Conservation (phyloP, 805 yeast genomes). For the Barnettozyma pratensis region DNA sequence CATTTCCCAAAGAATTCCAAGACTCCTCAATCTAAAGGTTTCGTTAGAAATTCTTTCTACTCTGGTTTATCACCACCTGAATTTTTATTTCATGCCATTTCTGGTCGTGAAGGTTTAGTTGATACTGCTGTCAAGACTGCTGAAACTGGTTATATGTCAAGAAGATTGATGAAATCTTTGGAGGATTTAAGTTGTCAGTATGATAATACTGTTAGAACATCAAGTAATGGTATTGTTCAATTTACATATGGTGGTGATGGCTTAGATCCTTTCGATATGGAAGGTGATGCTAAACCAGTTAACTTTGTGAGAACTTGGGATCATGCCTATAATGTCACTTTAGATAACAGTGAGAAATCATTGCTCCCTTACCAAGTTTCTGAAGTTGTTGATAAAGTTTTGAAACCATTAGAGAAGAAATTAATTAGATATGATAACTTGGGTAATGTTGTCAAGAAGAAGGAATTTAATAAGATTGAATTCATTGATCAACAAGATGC, state of each 20-base stretch:
- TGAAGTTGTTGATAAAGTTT: constrained; percentile 46
- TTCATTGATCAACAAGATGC: constrained; percentile 83
- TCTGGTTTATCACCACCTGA: constrained; percentile 96
- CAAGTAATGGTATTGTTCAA: constrained; percentile 94
- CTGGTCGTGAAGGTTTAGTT: constrained; percentile 98
- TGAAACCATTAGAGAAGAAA: constrained; percentile 55
- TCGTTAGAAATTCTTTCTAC: constrained; percentile 91
- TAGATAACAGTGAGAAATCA: constrained; percentile 45
- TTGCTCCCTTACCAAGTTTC: constrained; percentile 68
- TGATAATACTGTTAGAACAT: constrained; percentile 92
- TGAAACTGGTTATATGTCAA: constrained; percentile 97
- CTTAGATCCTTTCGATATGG: constrained; percentile 97
- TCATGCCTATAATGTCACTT: constrained; percentile 76
- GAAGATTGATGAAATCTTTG: constrained; percentile 94
- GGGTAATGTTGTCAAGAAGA: constrained; percentile 47
- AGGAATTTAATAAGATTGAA: constrained; percentile 46
- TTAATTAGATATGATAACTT: constrained; percentile 68
- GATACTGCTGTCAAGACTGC: constrained; percentile 99
- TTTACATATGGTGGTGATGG: constrained; percentile 99
- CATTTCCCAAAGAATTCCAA: constrained; percentile 94
- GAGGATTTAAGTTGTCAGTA: constrained; percentile 93
- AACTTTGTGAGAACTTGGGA: constrained; percentile 93
- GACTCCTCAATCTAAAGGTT: constrained; percentile 97
- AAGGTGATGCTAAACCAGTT: constrained; percentile 96
- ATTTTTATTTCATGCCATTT: constrained; percentile 95